Evolutionary conservation across 2,329 filamentous ascomycete genomes (phyloP), one percentile per base, ranked within the genome.

Genomic region (Alternaria incomplexa): DNA sequence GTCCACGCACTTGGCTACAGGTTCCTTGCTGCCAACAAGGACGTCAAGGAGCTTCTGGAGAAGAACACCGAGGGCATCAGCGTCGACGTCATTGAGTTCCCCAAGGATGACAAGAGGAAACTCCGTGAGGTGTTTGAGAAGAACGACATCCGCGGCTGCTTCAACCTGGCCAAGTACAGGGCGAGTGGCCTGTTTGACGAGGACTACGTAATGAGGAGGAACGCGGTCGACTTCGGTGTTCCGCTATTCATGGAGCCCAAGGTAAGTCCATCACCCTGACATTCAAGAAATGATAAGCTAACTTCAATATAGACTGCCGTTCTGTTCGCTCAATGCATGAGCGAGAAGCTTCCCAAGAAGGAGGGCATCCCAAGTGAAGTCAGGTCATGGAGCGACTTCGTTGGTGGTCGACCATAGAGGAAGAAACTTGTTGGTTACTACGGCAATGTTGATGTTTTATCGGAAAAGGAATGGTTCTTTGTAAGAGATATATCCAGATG

Each of bases 241-340:
- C 96, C 96, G 52, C 86, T 99, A 60, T 98, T 99, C 82, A 97
- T 97, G 94, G 95, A 98, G 85, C 93, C 94, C 58, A 95, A 96
- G 90, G 93, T 96, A 85, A 84, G 88, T 81, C 69, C 59, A 53
- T 15, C 30, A 28, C 36, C 12, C 15, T 30, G n/a, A 15, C 22
- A 5, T 55, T 10, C 7, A 12, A 32, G 26, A 32, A 9, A 3
- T 30, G 11, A 66, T 32, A 61, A 63, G 58, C 72, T 77, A 71
- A 77, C 48, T 6, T 47, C 10, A 13, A 55, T 4, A 25, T 69
- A 97, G 93, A 99, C 96, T 72, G 95, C 96, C 64, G 90, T 96
- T 69, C 91, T 98, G 73, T 98, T 98, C 77, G 93, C 96, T 65
- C 92, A 93, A 81, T 98, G 96, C 83, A 96, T 99, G 93, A 96